phyloP scores from a whole-genome alignment of 2,329 filamentous ascomycete species.

The Epichloe sylvatica region DNA sequence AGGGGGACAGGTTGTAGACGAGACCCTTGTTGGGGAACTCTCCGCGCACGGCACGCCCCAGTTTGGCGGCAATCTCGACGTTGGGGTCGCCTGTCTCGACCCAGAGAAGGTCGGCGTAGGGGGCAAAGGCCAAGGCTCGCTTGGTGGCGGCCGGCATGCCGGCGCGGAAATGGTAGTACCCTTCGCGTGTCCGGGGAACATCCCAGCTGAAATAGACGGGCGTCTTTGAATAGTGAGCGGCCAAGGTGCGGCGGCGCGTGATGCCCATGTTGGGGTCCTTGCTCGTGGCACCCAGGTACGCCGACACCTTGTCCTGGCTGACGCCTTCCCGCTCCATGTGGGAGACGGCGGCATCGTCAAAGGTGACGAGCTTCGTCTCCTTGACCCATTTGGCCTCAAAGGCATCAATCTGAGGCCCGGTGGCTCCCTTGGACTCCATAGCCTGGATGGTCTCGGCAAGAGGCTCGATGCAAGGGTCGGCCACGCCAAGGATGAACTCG shows the following conservation, averaged over 20 bases:
- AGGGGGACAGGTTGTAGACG: conserved; percentile 91
- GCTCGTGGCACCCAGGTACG: conserved; percentile 50
- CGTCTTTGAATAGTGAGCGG: conserved; percentile 49
- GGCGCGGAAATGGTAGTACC: conserved; percentile 79
- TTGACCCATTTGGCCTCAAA: conserved; percentile 86
- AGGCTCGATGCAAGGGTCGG: conserved; percentile 59
- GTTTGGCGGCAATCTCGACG: conserved; percentile 59
- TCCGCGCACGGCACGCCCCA: conserved; percentile 62
- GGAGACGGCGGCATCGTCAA: conserved; percentile 75
- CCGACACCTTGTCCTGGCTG: conserved; percentile 46
- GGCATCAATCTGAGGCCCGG: conserved; percentile 65
- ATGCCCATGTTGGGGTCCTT: conserved; percentile 63
- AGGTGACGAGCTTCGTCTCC: conserved; percentile 69
- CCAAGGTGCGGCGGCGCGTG: conserved; percentile 59
- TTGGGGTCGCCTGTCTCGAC: conserved; percentile 87
- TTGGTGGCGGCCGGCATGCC: conserved; percentile 82
- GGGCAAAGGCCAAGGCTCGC: conserved; percentile 79
- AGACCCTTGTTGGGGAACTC: conserved; percentile 67
- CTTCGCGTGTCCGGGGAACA: conserved; percentile 81
- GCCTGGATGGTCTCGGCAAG: conserved; percentile 77
- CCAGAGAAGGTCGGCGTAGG: conserved; percentile 91
- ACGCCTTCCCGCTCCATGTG: conserved; percentile 58
- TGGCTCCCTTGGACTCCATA: conserved; percentile 72
- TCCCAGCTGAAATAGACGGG: conserved; percentile 82
- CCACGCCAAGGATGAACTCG: conserved; percentile 85